Percentiles rank a stretch among this genome's conserved stretches.
Conservation (phyloP, 495 filamentous ascomycete genomes). For the Amorphotheca resinae region DNA sequence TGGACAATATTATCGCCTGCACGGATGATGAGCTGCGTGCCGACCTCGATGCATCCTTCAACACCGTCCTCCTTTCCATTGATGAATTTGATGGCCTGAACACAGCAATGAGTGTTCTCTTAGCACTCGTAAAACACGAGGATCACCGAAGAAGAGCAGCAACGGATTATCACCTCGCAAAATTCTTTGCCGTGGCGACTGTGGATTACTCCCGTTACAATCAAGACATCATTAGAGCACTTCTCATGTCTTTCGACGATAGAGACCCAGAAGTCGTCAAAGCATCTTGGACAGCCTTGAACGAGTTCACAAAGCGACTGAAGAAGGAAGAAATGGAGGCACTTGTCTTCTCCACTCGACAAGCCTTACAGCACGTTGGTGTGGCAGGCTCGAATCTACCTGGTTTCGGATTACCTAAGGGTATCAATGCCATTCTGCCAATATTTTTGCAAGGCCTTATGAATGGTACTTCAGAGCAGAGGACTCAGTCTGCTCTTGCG, state of each 20-base stretch:
- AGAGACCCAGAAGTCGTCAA: conserved; percentile 75
- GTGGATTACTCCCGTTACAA: conserved; percentile 90
- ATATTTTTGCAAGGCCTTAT: conserved; percentile 97
- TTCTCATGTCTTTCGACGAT: conserved; percentile 89
- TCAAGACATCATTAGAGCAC: conserved; percentile 77
- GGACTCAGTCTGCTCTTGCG: conserved; percentile 80
- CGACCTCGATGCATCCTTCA: conserved; percentile 70
- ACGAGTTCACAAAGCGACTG: conserved; percentile 71
- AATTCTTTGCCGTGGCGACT: conserved; percentile 71
- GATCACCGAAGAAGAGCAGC: conserved; percentile 72
- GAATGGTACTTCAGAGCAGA: conserved; percentile 85
- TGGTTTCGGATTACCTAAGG: conserved; percentile 89
- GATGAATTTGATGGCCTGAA: conserved; percentile 95
- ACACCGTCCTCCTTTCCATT: conserved; percentile 78
- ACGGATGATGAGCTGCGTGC: conserved; percentile 61
- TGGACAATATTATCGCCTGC: conserved; percentile 76
- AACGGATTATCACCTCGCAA: conserved; percentile 70
- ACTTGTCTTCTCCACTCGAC: conserved; percentile 74
- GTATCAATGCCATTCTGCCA: conserved; percentile 90
- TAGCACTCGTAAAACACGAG: conserved; percentile 78
- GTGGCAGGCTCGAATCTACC: conserved; percentile 73
- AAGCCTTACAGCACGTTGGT: conserved; percentile 74
- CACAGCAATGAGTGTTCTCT: conserved; percentile 82
- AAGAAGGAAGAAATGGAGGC: conserved; percentile 98
- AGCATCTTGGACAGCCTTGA: conserved; percentile 82